Base-by-base conservation (phyloP, 495 filamentous ascomycete species). In the Apodospora peruviana region DNA sequence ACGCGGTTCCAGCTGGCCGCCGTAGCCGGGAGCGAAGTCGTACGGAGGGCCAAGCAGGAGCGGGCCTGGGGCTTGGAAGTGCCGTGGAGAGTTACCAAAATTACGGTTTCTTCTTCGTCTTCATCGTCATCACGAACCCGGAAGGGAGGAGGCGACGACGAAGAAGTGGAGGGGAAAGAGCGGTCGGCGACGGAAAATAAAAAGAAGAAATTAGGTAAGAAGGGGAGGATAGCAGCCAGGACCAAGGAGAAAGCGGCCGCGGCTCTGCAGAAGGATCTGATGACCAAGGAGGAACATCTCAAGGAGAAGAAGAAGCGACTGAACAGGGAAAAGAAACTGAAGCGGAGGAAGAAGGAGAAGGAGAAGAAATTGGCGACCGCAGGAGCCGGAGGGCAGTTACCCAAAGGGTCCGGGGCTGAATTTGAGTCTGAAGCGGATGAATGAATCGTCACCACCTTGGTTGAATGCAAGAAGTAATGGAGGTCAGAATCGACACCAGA, bases 251-350 rank as follows among this genome's bases (percentile, higher is more conserved):
- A 62, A 52, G 43, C 47, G 41, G 47, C 61, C 45, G 53, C 57
- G 47, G 47, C 56, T 44, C 56, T 53, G 50, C 53, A 56, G 54
- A 55, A 52, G 12, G 38, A 52, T 7, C 61, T 65, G 39, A 57
- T 61, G 49, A 55, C 48, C n/a, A 77, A 73, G 59, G 74, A 76
- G 56, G 67, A 76, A 51, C 66, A 71, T 36, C 39, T 77, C 20
- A 68, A 67, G 53, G 76, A 76, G 48, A 79, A 79, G 68, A 75
- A 75, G 65, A 74, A 74, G 60, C 55, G 73, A 40, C 51, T 76
- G 41, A 79, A 79, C 50, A 57, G 72, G 48, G 67, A 71, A 60
- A 76, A 69, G 61, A 77, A 79, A 58, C 50, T 77, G 14, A 77
- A 74, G 64, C 65, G 72, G 52, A 66, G 69, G 55, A 58, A 68